A percentile compares a stretch with the other conserved stretches of the same genome.
Conservation (phyloP, 352 stramenopile genomes). For the Phytophthora hybrid region DNA sequence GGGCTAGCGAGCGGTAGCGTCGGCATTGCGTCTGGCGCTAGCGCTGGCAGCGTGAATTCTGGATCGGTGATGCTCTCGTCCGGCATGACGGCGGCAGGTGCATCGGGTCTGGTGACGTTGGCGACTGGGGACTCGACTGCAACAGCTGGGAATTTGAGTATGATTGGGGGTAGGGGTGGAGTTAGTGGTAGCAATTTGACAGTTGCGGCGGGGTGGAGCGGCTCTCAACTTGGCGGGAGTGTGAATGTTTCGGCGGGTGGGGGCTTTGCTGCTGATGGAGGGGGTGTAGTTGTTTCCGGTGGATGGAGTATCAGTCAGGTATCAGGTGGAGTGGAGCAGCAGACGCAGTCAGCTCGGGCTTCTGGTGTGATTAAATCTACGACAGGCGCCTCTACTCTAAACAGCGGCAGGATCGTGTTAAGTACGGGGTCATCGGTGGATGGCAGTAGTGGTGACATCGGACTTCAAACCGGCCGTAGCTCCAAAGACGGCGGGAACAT, state of each 20-base stretch:
- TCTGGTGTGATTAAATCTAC: constrained; percentile 23
- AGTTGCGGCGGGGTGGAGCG: constrained; percentile 23
- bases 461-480: constrained; percentile 20
- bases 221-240: constrained; percentile 18
- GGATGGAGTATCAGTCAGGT: constrained; percentile 28
- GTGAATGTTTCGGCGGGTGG: constrained; percentile 38
- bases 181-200: constrained; percentile 30
- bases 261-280: constrained; percentile 19
- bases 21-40: constrained; percentile 16
- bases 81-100: constrained; percentile 8
- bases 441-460: constrained; percentile 35
- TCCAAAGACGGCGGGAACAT: constrained; percentile 29
- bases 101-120: constrained; percentile 23
- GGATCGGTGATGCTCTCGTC: too few relatives aligned
- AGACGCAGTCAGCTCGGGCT: constrained; percentile 15
- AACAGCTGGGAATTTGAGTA: constrained; percentile 23
- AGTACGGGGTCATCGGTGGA: constrained; percentile 23
- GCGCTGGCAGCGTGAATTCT: constrained; percentile 18
- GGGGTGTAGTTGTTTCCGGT: constrained; percentile 19
- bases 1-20: constrained; percentile 23
- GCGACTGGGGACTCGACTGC: constrained; percentile 27
- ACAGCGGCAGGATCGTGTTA: constrained; percentile 19
- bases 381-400: constrained; percentile 27
- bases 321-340: constrained; percentile 21
- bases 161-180: constrained; percentile 24